A percentile compares a stretch with the other conserved stretches of the same genome.
Conservation (phyloP, 208 protist species). For the Tritrichomonas musculus region DNA sequence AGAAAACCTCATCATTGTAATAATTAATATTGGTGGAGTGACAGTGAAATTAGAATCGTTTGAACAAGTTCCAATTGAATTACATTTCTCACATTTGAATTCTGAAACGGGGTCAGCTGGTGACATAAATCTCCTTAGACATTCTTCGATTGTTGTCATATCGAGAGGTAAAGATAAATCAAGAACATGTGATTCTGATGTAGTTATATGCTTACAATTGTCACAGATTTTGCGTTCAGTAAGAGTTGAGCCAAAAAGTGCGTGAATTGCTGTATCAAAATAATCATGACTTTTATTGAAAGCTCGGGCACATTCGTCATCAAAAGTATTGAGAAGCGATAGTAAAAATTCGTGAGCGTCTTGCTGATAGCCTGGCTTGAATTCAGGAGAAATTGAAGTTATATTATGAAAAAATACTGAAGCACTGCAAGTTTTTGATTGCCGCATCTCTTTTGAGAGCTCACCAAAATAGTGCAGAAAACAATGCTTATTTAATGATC, state of each 20-base stretch:
- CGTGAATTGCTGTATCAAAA: not conserved
- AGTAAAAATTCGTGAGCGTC: slow-evolving; percentile 23
- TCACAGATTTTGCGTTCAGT: not conserved
- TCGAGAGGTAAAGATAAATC: not conserved
- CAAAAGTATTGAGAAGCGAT: not conserved
- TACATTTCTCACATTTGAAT: not conserved
- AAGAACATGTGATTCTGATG: not conserved
- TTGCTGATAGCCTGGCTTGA: not conserved
- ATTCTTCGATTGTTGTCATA: not conserved
- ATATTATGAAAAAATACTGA: not conserved
- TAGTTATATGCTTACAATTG: not conserved
- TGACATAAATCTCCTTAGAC: not conserved
- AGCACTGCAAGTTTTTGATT: not conserved
- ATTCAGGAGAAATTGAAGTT: not conserved
- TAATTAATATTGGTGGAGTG: not conserved
- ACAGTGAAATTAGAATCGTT: not conserved
- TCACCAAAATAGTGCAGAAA: not conserved
- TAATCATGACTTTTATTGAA: not conserved
- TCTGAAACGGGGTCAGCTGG: not conserved
- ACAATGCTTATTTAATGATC: not conserved
- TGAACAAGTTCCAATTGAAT: not conserved
- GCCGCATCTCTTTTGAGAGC: not conserved
- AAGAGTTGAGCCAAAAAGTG: not conserved
- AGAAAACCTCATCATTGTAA: not conserved
- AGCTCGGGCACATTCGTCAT: not conserved